Conservation (phyloP, 345 rosid genomes). For the Cardiospermum halicacabum region DNA sequence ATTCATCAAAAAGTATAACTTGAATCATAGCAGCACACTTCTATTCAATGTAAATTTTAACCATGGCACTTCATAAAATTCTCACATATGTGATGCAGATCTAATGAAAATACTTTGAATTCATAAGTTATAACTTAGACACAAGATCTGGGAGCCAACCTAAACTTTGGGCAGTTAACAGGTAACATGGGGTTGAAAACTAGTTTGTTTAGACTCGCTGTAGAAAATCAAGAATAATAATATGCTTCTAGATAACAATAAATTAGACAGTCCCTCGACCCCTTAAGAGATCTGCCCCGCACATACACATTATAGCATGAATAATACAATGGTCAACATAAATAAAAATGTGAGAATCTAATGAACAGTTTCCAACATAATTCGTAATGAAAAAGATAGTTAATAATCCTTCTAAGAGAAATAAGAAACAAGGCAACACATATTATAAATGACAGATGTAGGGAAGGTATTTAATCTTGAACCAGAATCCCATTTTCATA, state of each 20-base stretch:
- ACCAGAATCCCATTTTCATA: neutral
- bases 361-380: neutral
- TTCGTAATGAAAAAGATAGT: neutral
- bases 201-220: too few relatives aligned
- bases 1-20: neutral
- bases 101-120: neutral
- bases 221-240: too few relatives aligned
- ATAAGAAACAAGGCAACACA: neutral
- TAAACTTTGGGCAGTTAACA: neutral
- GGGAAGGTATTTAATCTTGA: neutral
- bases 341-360: neutral
- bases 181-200: neutral
- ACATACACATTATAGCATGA: neutral
- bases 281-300: neutral
- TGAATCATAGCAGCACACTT: neutral
- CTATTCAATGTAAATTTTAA: neutral
- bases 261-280: neutral
- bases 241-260: neutral
- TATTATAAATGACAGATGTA: too few relatives aligned
- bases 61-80: neutral
- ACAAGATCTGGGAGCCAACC: neutral
- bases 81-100: neutral
- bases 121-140: neutral
- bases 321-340: neutral
- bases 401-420: neutral